A percentile compares a stretch with the other conserved stretches of the same genome.
These are phyloP conservation scores for Saturnispora zaruensis DNA, from an alignment of 805 yeast species.

Conservation along the genomic window DNA sequence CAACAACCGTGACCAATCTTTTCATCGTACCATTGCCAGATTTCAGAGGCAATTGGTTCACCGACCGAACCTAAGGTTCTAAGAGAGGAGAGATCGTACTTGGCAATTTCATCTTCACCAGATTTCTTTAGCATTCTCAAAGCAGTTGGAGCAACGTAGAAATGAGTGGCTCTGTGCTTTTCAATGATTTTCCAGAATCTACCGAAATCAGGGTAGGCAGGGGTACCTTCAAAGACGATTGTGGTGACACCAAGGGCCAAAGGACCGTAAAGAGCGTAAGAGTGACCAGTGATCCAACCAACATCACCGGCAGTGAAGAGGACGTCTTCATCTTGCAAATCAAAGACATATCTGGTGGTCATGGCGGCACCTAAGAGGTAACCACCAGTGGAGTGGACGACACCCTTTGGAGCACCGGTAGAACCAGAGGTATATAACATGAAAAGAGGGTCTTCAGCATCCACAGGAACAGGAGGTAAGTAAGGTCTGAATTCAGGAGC, in stretches of 20 bases:
- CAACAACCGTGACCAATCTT: conserved; percentile 84
- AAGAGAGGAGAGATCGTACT: conserved; percentile 75
- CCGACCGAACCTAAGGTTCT: conserved; percentile 96
- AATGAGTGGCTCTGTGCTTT: conserved; percentile 84
- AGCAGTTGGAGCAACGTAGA: conserved; percentile 98
- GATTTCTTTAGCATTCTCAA: conserved; percentile 76
- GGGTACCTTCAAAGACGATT: conserved; percentile 93
- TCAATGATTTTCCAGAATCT: conserved; percentile 97
- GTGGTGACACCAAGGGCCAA: conserved; percentile 81
- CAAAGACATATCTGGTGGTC: conserved; percentile 89
- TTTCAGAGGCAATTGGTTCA: conserved; percentile 96
- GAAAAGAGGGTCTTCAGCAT: conserved; percentile 91
- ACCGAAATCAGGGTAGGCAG: conserved; percentile 91
- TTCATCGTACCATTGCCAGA: conserved; percentile 98
- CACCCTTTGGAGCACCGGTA: conserved; percentile 98
- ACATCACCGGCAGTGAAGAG: conserved; percentile 97
- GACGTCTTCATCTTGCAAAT: conserved; percentile 79
- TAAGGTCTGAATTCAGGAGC: conserved; percentile 72
- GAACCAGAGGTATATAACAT: conserved; percentile 96
- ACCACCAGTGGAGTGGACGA: conserved; percentile 92
- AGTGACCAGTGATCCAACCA: conserved; percentile 99
- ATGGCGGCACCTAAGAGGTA: conserved; percentile 86
- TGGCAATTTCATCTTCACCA: conserved; percentile 74
- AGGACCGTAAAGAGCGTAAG: conserved; percentile 94
- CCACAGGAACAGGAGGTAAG: conserved; percentile 78